phyloP scores from a whole-genome alignment of 208 protist species.

The Crithidia fasciculata region DNA sequence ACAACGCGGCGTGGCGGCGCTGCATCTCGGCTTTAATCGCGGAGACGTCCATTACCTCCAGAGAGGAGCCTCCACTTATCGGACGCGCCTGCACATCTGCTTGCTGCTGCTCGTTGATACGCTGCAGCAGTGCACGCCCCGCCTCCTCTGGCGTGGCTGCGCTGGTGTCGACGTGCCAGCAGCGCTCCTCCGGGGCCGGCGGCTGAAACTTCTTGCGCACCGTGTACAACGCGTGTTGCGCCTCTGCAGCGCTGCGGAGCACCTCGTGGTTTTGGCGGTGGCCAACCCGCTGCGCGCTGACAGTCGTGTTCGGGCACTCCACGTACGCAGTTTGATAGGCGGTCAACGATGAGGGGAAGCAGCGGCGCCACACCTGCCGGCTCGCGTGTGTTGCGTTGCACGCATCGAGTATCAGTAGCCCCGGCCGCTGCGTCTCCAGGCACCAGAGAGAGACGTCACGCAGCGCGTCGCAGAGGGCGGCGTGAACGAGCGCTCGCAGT shows the following conservation, averaged over 20 bases:
- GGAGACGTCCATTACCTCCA: constrained; percentile 6
- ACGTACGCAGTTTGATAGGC: constrained; percentile 53
- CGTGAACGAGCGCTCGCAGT: constrained; percentile 48
- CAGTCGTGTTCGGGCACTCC: constrained; percentile 44
- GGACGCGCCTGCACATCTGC: too few relatives aligned
- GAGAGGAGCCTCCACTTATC: too few relatives aligned
- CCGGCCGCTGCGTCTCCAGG: constrained; percentile 13
- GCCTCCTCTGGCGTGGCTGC: constrained; percentile 9
- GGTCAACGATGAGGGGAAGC: constrained; percentile 27
- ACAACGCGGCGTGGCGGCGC: constrained; percentile 7
- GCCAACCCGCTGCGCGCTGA: constrained; percentile 41
- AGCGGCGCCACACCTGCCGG: constrained; percentile 42
- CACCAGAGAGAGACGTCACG: constrained; percentile 28
- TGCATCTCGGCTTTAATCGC: constrained; percentile 3
- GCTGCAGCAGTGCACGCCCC: constrained; percentile 7
- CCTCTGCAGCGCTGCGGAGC: constrained; percentile 48
- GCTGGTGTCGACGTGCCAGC: constrained; percentile 32
- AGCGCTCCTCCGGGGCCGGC: constrained; percentile 35
- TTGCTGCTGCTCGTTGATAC: background rate
- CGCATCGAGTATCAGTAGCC: constrained; percentile 78
- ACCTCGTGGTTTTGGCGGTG: constrained; percentile 48
- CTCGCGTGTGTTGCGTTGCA: constrained; percentile 66
- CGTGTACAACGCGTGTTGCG: constrained; percentile 73
- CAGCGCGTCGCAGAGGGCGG: constrained; percentile 29
- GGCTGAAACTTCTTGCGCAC: constrained; percentile 64